Conservation (phyloP, 805 yeast genomes). For the Pichia occidentalis region DNA sequence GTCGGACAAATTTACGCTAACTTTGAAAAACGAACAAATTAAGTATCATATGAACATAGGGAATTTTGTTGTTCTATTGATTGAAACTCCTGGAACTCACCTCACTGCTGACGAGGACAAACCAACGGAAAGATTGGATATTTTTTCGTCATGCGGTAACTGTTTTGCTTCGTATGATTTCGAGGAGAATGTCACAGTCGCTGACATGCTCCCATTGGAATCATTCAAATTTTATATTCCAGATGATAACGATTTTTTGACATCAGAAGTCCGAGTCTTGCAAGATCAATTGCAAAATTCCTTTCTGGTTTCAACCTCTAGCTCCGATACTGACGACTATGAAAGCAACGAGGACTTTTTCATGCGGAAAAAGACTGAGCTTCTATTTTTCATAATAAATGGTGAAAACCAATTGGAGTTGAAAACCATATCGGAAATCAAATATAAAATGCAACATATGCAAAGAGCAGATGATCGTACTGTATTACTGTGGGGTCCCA, state of each 20-base stretch:
- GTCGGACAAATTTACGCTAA: conserved; percentile 2
- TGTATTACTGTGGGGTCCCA: conserved; percentile 15
- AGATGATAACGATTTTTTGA: conserved; percentile 8
- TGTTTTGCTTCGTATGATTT: conserved; percentile 14
- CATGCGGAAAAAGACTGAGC: conserved; percentile 9
- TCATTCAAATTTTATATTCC: conserved; percentile 6
- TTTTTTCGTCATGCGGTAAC: conserved; percentile 1
- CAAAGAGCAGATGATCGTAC: conserved; percentile 4
- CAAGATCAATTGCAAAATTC: conserved; percentile 8
- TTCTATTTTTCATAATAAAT: conserved; percentile 14
- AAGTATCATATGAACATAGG: not conserved
- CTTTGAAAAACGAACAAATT: not conserved
- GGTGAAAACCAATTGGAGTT: conserved; percentile 6
- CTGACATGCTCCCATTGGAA: conserved; percentile 7
- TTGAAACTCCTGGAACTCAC: too few relatives aligned
- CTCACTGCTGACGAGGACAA: too few relatives aligned
- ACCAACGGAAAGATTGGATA: conserved; percentile 3
- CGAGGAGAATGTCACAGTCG: conserved; percentile 14
- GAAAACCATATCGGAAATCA: conserved; percentile 14
- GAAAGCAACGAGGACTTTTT: conserved; percentile 3
- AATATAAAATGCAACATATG: conserved; percentile 5
- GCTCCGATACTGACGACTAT: conserved; percentile 8
- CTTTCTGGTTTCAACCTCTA: conserved; percentile 13
- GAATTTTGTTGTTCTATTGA: conserved; percentile 4
- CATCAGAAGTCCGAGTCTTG: conserved; percentile 5